These are phyloP conservation scores for Zygnema cylindricum DNA, from an alignment of 139 green algal species.

Conservation along the genomic window DNA sequence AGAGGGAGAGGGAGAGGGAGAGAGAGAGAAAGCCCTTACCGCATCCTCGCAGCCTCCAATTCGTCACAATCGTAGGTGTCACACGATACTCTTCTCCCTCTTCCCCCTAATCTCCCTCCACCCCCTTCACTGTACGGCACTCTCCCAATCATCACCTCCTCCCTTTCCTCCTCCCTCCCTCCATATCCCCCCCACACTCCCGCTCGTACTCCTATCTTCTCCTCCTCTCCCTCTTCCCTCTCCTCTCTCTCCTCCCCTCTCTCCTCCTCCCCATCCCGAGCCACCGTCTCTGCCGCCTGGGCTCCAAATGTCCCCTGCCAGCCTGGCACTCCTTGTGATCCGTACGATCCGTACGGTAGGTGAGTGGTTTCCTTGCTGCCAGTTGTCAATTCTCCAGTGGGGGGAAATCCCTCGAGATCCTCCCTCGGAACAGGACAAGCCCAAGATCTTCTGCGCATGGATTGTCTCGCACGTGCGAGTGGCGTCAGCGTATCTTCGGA, in stretches of 20 bases:
- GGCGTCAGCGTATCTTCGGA: not conserved
- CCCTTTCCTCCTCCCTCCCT: not conserved
- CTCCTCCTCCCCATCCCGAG: not conserved
- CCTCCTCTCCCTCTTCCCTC: conserved; percentile 5
- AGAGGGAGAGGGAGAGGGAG: not conserved
- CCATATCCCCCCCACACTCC: not conserved
- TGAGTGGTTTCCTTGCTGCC: no score
- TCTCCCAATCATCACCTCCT: not conserved
- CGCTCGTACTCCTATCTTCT: not conserved
- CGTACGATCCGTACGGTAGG: no score
- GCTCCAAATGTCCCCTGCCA: no score
- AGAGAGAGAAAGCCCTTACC: not conserved
- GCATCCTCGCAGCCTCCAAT: not conserved
- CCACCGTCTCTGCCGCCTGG: not conserved
- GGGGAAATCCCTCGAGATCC: no score
- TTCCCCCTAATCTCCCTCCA: not conserved
- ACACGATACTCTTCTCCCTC: not conserved
- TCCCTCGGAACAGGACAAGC: not conserved
- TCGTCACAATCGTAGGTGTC: not conserved
- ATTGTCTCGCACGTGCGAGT: no score
- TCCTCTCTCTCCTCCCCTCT: not conserved
- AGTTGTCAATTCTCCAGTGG: no score
- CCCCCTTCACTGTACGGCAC: not conserved
- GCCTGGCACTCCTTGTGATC: no score
- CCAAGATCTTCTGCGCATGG: not conserved